Evolutionary conservation across 768 basidiomycete genomes (phyloP).

Genomic region (Trametes gibbosa): DNA sequence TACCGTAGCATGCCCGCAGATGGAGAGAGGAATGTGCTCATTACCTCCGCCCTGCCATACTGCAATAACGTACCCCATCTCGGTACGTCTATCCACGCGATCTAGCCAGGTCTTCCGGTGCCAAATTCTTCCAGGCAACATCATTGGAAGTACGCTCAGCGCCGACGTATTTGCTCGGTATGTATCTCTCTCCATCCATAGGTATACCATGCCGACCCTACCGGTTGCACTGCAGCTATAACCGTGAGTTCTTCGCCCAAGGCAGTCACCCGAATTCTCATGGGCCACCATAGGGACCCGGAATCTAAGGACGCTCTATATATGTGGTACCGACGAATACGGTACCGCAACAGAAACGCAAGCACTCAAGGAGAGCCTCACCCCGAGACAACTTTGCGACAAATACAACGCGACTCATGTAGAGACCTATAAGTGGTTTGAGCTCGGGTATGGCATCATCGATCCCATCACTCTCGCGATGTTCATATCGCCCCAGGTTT

Average conservation of each 20-base stretch:
- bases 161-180: slow-evolving; percentile 96
- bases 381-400: slow-evolving; percentile 80
- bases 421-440: slow-evolving; percentile 97
- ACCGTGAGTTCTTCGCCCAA: slow-evolving; percentile 15
- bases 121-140: slow-evolving; percentile 54
- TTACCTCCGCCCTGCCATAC: slow-evolving; percentile 94
- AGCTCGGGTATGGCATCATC: slow-evolving; percentile 64
- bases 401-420: slow-evolving; percentile 88
- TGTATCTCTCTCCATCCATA: slow-evolving; percentile 33
- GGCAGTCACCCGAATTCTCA: neutral
- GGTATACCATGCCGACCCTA: neutral
- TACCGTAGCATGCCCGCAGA: slow-evolving; percentile 64
- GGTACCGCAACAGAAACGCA: slow-evolving; percentile 99
- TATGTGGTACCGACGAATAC: slow-evolving; percentile 99
- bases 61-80: slow-evolving; percentile 98
- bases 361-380: slow-evolving; percentile 82
- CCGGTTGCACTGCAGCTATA: slow-evolving; percentile 2
- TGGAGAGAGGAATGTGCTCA: slow-evolving; percentile 84
- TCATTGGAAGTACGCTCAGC: slow-evolving; percentile 93
- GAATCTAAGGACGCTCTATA: slow-evolving; percentile 87
- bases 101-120: slow-evolving; percentile 11
- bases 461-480: neutral
- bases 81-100: slow-evolving; percentile 45
- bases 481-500: slow-evolving; percentile 50
- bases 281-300: slow-evolving; percentile 46